Evolutionary conservation across 768 basidiomycete genomes (phyloP), one percentile per base, ranked within the genome.

Genomic region (Saitozyma sp.): DNA sequence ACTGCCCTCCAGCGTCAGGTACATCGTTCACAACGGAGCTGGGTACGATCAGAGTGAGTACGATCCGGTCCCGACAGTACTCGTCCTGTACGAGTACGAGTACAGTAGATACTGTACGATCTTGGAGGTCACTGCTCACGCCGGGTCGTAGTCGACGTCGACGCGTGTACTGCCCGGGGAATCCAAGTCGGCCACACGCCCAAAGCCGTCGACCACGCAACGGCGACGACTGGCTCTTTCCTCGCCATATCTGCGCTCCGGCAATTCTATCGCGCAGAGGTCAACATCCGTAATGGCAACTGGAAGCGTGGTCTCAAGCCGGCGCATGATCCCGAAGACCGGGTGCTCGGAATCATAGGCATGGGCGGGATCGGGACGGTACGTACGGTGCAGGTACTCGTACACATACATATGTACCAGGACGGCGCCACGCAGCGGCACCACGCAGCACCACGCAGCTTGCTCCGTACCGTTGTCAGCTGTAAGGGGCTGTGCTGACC

Each of bases 21-120:
- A 89, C 88, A 91, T 95, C 74, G 90, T 88, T 0, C 92, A 92
- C 78, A 93, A 93, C 61, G 93, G 92, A 10, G 92, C 93, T 0
- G 92, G 93, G 0, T 96, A 66, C 55, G 61, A 63, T 46, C 86
- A 88, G 64, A 88, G 64, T 66, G 19, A 38, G 67, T 58, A 20
- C 46, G 43, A 45, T 16, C 9, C 16, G 43, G 9, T 9, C 43
- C 43, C 9, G 43, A 45, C 43, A 45, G 43, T n/a, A n/a, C n/a
- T n/a, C n/a, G n/a, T n/a, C n/a, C n/a, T n/a, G n/a, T n/a, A n/a
- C n/a, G n/a, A n/a, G n/a, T n/a, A n/a, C n/a, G n/a, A n/a, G n/a
- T n/a, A n/a, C n/a, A n/a, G n/a, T n/a, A 52, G 10, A 10, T 52
- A 52, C 51, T 52, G 10, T 20, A 52, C 20, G 10, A 20, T 11